These are phyloP conservation scores for Neurospora crassa DNA, from an alignment of 2,329 filamentous ascomycete species.

Conservation along the genomic window DNA sequence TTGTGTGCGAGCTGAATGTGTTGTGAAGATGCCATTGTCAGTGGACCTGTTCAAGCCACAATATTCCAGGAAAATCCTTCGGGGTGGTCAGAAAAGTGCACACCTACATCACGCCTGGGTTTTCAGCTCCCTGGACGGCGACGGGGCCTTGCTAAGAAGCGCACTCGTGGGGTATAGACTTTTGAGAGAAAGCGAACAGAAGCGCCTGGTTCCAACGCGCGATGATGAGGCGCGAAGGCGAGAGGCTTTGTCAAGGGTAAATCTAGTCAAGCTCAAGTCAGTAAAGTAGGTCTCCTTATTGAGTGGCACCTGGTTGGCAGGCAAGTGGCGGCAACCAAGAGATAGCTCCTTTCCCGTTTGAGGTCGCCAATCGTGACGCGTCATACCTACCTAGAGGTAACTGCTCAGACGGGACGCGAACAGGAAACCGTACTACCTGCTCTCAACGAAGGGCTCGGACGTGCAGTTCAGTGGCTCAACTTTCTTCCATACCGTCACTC, in stretches of 20 bases:
- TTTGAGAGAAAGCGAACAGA: neutral
- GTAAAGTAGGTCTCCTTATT: neutral
- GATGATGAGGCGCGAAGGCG: neutral
- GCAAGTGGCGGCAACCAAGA: neutral
- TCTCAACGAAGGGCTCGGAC: neutral
- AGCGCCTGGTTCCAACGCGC: neutral
- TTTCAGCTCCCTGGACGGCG: too few relatives aligned
- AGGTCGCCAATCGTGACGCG: neutral
- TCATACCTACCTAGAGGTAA: neutral
- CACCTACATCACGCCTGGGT: neutral
- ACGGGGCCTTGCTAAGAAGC: too few relatives aligned
- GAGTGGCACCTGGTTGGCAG: neutral
- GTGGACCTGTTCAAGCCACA: neutral
- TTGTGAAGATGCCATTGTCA: neutral
- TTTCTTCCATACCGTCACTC: neutral
- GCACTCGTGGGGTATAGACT: neutral
- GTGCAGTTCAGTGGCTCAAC: neutral
- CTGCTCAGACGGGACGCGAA: too few relatives aligned
- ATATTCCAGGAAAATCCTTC: too few relatives aligned
- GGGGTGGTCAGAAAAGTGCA: neutral
- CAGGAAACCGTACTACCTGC: neutral
- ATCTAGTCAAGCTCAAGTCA: too few relatives aligned
- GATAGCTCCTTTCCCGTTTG: neutral
- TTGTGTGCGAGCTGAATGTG: neutral
- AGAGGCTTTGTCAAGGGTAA: fast-evolving